Conservation (phyloP, 2,329 filamentous ascomycete genomes). For the Exophiala xenobiotica region DNA sequence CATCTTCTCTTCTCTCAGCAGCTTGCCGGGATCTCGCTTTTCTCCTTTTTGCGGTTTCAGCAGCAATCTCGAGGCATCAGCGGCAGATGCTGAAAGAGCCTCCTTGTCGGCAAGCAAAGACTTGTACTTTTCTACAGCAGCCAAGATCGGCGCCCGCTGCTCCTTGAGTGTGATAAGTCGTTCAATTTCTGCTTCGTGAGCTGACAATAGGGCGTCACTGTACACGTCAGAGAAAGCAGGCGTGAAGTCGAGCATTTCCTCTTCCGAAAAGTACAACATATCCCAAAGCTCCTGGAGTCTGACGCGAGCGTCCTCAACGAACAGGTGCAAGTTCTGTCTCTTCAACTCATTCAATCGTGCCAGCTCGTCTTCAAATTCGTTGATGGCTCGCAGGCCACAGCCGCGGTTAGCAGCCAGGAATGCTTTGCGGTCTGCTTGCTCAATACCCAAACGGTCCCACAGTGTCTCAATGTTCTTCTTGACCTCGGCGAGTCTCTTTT, state of each 20-base stretch:
- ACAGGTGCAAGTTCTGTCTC: constrained; percentile 88
- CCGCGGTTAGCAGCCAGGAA: constrained; percentile 88
- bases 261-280: constrained; percentile 86
- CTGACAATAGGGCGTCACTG: constrained; percentile 89
- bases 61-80: constrained; percentile 92
- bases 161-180: constrained; percentile 79
- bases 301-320: constrained; percentile 89
- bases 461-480: constrained; percentile 75
- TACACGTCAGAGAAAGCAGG: constrained; percentile 97
- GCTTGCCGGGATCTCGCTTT: constrained; percentile 87
- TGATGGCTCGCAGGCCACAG: constrained; percentile 86
- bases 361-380: constrained; percentile 93
- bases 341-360: constrained; percentile 86
- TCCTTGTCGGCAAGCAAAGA: constrained; percentile 81
- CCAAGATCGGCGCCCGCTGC: constrained; percentile 79
- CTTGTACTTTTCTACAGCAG: constrained; percentile 79
- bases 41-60: constrained; percentile 89
- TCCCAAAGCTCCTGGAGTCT: constrained; percentile 96
- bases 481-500: constrained; percentile 74
- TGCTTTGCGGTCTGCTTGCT: constrained; percentile 76
- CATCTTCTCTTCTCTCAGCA: constrained; percentile 97
- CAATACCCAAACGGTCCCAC: constrained; percentile 84
- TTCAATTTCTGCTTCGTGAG: constrained; percentile 87
- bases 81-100: constrained; percentile 83
- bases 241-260: constrained; percentile 98